Base-by-base conservation (phyloP, 805 yeast species). In the Alloascoidea hylecoeti region DNA sequence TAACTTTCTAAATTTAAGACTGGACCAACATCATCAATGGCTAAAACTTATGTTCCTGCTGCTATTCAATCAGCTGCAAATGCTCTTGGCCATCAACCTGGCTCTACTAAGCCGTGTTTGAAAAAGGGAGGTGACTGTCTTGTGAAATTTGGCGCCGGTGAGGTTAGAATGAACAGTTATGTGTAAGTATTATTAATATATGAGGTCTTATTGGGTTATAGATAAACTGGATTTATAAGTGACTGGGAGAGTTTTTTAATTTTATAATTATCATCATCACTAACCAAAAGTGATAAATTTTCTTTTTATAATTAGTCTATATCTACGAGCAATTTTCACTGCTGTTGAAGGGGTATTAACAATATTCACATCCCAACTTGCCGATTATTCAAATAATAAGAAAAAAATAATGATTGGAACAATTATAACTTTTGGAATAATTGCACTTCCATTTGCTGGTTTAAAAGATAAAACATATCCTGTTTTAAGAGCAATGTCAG, bases 1-100 rank as follows among this genome's bases (percentile, higher is more conserved):
- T 23, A 23, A 23, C 30, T 9, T 9, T 23, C 30, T 9, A 23
- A n/a, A 9, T 23, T 23, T 9, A 9, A 23, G 30, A 61, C 66
- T 2, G 68, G 68, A 1, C 67, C 67, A 1, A 64, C 60, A 0
- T 55, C 66, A 1, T 56, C 66, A 4, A 60, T 63, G 66, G 40
- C 58, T 3, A 49, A 63, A 38, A 53, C 64, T 1, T 63, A 63
- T 41, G 59, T 63, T 15, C 64, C 66, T 4, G 66, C 65, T 0
- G 55, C 52, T 0, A 52, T 63, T 18, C 66, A 62, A 45, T 57
- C 66, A 1, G 49, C 54, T 17, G 62, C 64, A 2, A 38, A 51
- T 9, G 39, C 46, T 0, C 44, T 61, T 13, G 67, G 68, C 2
- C 43, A 42, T 4, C 38, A 40, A 15, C 53, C 51, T 2, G 38